Evolutionary conservation across 1,284 basidiomycete genomes (phyloP).

Genomic region (Cutaneotrichosporon sp.): DNA sequence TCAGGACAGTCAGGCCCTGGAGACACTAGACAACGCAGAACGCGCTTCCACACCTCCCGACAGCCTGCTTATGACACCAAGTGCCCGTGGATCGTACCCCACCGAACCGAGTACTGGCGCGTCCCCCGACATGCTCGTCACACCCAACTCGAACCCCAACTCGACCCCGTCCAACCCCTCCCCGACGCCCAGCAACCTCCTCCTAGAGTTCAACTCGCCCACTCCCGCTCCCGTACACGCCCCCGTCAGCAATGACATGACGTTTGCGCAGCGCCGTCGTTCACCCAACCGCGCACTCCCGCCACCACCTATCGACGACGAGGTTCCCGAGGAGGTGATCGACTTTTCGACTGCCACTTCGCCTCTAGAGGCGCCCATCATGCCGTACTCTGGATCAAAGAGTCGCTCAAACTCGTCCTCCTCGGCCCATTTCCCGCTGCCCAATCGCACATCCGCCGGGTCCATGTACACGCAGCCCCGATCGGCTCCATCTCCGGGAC

Average conservation of each 20-base stretch:
- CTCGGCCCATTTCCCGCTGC: neutral
- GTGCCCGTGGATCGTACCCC: slow-evolving; percentile 1
- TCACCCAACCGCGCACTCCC: neutral
- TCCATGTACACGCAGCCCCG: slow-evolving; percentile 3
- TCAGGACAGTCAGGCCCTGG: neutral
- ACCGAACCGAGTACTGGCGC: neutral
- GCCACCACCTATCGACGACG: neutral
- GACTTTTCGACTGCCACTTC: slow-evolving; percentile 13
- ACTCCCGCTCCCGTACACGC: neutral
- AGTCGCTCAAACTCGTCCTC: neutral
- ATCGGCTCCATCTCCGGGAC: neutral
- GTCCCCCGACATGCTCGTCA: slow-evolving; percentile 9
- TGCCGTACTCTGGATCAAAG: neutral
- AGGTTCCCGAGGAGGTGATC: slow-evolving; percentile 6
- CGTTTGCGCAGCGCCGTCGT: neutral
- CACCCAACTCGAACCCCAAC: slow-evolving; percentile 9
- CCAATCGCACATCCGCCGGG: neutral
- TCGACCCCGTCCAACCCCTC: neutral
- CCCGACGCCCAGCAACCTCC: neutral
- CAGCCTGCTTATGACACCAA: neutral
- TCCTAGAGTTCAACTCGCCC: neutral
- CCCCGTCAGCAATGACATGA: neutral
- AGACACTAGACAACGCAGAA: neutral
- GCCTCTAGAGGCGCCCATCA: neutral
- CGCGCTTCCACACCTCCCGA: neutral